Percentiles rank a stretch among this genome's conserved stretches.
These are phyloP conservation scores for Solanum clarkiae DNA, from an alignment of 257 asterid genomes.

Conservation along the genomic window DNA sequence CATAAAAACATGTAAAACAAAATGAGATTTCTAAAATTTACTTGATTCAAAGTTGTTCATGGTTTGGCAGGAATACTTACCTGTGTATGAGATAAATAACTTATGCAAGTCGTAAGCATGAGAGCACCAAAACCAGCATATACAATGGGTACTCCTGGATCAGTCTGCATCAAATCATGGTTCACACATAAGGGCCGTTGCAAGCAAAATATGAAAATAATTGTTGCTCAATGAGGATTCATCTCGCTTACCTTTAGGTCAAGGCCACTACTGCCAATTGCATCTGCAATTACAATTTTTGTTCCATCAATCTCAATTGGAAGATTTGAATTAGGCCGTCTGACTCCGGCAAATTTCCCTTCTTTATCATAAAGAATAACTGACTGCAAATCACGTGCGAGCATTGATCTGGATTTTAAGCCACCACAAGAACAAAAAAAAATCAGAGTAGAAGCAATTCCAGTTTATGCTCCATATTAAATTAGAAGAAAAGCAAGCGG, in stretches of 20 bases:
- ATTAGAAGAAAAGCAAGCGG: background rate
- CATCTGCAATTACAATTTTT: slow-evolving; percentile 50
- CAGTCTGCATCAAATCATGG: slow-evolving; percentile 9
- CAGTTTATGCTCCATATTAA: background rate
- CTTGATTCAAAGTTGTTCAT: background rate
- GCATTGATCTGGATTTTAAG: slow-evolving; percentile 55
- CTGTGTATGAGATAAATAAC: slow-evolving; percentile 87
- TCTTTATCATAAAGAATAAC: slow-evolving; percentile 71
- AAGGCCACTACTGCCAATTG: slow-evolving; percentile 87
- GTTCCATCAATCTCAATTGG: slow-evolving; percentile 74
- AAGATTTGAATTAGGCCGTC: slow-evolving; percentile 82
- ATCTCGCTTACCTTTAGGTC: slow-evolving; percentile 54
- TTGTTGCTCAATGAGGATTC: background rate
- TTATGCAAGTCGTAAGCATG: slow-evolving; percentile 96
- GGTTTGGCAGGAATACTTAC: slow-evolving; percentile 12
- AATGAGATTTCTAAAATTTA: background rate
- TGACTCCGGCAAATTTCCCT: slow-evolving; percentile 82
- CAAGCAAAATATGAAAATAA: background rate
- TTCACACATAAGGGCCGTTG: background rate
- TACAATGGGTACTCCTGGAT: slow-evolving; percentile 89
- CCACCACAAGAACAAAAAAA: background rate
- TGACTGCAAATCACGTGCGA: slow-evolving; percentile 90
- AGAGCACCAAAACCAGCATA: slow-evolving; percentile 92
- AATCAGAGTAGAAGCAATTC: background rate
- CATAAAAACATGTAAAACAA: background rate